phyloP scores from a whole-genome alignment of 208 protist species.

The Acanthamoeba royreba region DNA sequence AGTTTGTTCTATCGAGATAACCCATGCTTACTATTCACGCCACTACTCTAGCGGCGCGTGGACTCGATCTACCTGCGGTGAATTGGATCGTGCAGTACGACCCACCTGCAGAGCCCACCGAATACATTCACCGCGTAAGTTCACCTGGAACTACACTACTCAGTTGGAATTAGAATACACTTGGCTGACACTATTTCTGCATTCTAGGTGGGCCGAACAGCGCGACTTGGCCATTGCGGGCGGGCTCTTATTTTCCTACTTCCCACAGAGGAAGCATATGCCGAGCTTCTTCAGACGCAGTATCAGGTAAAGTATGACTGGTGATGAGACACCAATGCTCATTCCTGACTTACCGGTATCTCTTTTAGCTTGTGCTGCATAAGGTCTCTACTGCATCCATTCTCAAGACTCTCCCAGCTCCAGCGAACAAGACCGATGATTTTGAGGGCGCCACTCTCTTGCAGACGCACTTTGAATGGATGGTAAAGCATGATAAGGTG shows the following conservation, averaged over 20 bases:
- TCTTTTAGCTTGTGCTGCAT: not conserved
- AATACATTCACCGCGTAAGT: constrained; percentile 90
- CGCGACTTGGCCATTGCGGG: constrained; percentile 90
- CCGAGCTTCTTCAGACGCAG: constrained; percentile 85
- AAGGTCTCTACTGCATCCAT: constrained; percentile 37
- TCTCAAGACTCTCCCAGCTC: constrained; percentile 41
- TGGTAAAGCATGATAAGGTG: constrained; percentile 37
- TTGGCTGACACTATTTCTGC: not conserved
- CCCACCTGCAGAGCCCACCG: constrained; percentile 90
- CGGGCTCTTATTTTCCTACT: constrained; percentile 91
- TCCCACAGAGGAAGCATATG: constrained; percentile 88
- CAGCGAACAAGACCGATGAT: not conserved
- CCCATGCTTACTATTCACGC: not conserved
- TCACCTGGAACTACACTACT: not conserved
- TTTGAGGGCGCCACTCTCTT: not conserved
- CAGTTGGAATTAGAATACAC: not conserved
- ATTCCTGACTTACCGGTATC: not conserved
- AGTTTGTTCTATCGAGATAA: not conserved
- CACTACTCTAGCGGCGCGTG: constrained; percentile 86
- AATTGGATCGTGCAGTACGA: constrained; percentile 98
- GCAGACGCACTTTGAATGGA: constrained; percentile 42
- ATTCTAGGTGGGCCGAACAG: constrained; percentile 88
- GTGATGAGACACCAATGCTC: not conserved
- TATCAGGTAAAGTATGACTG: not conserved
- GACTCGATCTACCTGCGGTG: constrained; percentile 93